phyloP scores from a whole-genome alignment of 202 grass and related monocot genomes.

The Saccharum hybrid region DNA sequence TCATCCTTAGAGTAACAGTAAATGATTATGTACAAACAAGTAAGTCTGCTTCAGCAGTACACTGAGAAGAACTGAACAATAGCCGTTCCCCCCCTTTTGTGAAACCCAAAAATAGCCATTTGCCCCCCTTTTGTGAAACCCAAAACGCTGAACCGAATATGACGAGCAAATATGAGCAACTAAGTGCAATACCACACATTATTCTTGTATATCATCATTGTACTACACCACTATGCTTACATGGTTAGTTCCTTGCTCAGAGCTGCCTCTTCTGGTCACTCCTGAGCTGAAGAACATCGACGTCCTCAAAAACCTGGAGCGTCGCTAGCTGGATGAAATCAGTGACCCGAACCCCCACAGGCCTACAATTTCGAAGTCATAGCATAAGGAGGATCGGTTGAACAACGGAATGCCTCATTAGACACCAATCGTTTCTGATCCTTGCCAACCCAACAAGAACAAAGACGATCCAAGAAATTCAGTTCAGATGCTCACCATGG shows the following conservation, averaged over 20 bases:
- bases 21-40: not conserved
- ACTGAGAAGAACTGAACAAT: not conserved
- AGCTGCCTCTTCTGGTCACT: constrained; percentile 33
- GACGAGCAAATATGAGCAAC: not conserved
- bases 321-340: constrained; percentile 59
- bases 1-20: not conserved
- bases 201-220: constrained; percentile 19
- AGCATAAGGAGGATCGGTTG: not conserved
- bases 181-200: constrained; percentile 12
- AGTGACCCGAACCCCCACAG: constrained; percentile 45
- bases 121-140: not conserved
- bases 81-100: not conserved
- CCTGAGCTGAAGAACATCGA: constrained; percentile 38
- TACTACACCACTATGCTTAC: not conserved
- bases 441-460: not conserved
- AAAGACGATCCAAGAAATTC: not conserved
- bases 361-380: constrained; percentile 28
- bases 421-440: not conserved
- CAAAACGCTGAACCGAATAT: not conserved
- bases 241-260: constrained; percentile 26
- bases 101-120: not conserved
- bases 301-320: constrained; percentile 50
- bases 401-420: not conserved
- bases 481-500: constrained; percentile 49
- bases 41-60: not conserved